Base-by-base conservation (phyloP, 2,329 filamentous ascomycete species). In the Penicillium hordei region DNA sequence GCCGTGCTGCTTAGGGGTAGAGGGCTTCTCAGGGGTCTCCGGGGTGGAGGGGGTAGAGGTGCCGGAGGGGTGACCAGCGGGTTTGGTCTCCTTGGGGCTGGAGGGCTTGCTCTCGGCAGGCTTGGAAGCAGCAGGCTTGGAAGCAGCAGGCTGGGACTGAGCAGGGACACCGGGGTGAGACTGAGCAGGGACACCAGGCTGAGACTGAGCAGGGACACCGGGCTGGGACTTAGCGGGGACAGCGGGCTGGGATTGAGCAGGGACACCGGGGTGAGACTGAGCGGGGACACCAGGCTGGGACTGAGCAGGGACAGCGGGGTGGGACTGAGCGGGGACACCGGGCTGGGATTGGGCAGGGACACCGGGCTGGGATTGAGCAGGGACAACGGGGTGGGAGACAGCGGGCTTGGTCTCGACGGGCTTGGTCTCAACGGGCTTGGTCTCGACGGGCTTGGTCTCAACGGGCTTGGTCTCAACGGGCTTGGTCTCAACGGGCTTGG, bases 391-490 rank as follows among this genome's bases (percentile, higher is more conserved):
- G 25, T 51, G n/a, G 4, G 45, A 10, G n/a, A n/a, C 46, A 38
- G 2, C 44, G 7, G 49, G 49, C 21, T 48, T 23, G 21, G 21
- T 23, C 21, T 23, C 21, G 21, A 10, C 46, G 12, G 48, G 48
- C 48, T 21, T 3, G 6, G 34, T 13, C 6, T 29, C 46, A 38
- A 8, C 44, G 3, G 49, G 49, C 31, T 48, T 15, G 13, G 45
- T 23, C 45, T 48, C 59, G 40, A 50, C 57, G 12, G 65, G 64
- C 52, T 57, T 12, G 17, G 39, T 19, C n/a, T 29, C 21, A 23
- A 23, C 21, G 21, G 21, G 21, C 21, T 23, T 23, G 21, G 21
- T 23, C 21, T 23, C 46, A 38, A 5, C 44, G 7, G 49, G 49
- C 21, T 48, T 23, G 21, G 21, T 23, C 21, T 23, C 21, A 23